Percentiles rank a stretch among this genome's conserved stretches.
phyloP scores from a whole-genome alignment of 768 basidiomycete species.

The Russula virescens region DNA sequence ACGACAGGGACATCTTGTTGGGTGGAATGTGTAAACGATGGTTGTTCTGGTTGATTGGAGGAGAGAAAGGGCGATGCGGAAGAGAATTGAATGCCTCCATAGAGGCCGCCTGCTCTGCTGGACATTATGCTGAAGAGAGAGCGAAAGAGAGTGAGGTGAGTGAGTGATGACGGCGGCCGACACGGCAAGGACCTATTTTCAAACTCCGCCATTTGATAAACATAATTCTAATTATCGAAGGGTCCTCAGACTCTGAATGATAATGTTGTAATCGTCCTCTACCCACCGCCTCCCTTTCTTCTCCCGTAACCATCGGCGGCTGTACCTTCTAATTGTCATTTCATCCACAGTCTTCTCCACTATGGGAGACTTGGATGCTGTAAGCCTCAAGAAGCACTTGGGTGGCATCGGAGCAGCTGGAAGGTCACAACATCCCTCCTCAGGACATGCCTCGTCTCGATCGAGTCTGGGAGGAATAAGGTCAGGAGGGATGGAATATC shows the following conservation, averaged over 20 bases:
- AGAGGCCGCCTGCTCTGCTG: conserved; percentile 76
- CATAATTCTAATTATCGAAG: conserved; percentile 2
- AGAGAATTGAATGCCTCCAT: conserved; percentile 83
- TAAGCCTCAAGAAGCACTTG: neutral
- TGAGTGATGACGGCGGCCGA: no score
- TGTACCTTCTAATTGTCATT: conserved; percentile 24
- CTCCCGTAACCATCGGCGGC: conserved; percentile 39
- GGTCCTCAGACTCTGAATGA: conserved; percentile 34
- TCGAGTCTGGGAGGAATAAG: conserved; percentile 25
- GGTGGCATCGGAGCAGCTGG: neutral
- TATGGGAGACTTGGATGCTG: neutral
- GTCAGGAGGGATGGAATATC: conserved; percentile 30
- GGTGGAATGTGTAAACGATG: conserved; percentile 28
- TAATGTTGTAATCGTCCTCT: conserved; percentile 33
- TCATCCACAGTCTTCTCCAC: neutral
- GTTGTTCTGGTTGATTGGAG: conserved; percentile 35
- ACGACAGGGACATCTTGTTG: conserved; percentile 28
- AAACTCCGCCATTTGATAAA: neutral
- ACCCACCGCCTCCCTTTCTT: conserved; percentile 35
- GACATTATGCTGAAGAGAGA: conserved; percentile 43
- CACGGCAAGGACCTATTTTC: neutral
- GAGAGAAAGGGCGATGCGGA: conserved; percentile 52
- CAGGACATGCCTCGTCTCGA: neutral
- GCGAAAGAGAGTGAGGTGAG: no score
- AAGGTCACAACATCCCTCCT: neutral